Base-by-base conservation (phyloP, 2,329 filamentous ascomycete genomes). In the Drechslerella dactyloides region DNA sequence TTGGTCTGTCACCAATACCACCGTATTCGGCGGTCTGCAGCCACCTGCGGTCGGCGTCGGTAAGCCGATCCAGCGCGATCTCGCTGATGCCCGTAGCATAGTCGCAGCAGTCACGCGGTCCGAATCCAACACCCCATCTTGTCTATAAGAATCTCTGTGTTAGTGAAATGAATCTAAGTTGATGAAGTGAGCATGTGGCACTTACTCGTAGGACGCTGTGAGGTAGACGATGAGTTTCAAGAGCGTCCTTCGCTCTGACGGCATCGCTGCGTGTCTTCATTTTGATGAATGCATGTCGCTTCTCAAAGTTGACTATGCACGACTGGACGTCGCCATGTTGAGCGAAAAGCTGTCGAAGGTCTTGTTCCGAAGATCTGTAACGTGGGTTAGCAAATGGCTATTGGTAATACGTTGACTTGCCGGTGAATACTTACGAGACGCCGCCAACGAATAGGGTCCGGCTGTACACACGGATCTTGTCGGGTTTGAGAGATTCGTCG, bases 271-370 rank as follows among this genome's bases (percentile, higher is more conserved):
- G 91, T 74, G 87, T 94, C 75, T 94, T 86, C 94, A 99, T 99
- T 82, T 99, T 99, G 77, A 99, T 93, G 79, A 99, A 99, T 4
- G 94, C 94, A 80, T 99, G 94, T 17, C 94, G 90, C 82, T 97
- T 99, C 78, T 99, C 94, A 77, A 91, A 90, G 82, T 99, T 97
- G 75, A 97, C 93, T 75, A 99, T 99, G 81, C 93, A 97, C 0
- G 93, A 97, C 80, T 99, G 94, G 2, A 99, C 94, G 59, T 88
- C 84, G 69, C 94, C 94, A 78, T 88, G 96, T 51, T 87, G 87
- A 77, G 83, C 84, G 80, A 99, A 99, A 50, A 96, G 87, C 56
- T 82, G 82, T 59, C 92, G 88, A 59, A 99, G 84, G 79, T 97
- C 92, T 66, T 85, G 83, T 80, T 99, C 93, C 5, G 90, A 88